Percentiles rank a stretch among this genome's conserved stretches.
phyloP scores from a whole-genome alignment of 352 stramenopile genomes.

The Phytopythium delawarense region DNA sequence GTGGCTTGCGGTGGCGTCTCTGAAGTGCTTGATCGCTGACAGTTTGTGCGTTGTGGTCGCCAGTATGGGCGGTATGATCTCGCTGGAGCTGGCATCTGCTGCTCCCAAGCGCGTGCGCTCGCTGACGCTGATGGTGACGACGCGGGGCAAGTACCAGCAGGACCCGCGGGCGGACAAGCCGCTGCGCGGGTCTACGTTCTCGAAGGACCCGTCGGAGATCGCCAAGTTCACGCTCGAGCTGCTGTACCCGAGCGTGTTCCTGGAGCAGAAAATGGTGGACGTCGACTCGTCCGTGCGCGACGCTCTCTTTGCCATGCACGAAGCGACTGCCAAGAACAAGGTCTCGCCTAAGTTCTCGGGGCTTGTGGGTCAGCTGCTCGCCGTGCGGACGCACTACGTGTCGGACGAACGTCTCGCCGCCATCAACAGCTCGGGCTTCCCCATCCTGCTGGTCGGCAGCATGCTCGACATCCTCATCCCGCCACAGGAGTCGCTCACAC shows the following conservation, averaged over 20 bases:
- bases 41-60: no score
- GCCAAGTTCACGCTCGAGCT: conserved; percentile 32
- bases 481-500: conserved; percentile 25
- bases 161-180: conserved; percentile 27
- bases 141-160: conserved; percentile 37
- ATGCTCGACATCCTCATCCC: conserved; percentile 48
- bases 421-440: conserved; percentile 38
- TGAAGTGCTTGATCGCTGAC: no score
- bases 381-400: conserved; percentile 41
- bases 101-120: conserved; percentile 43
- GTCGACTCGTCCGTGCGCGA: conserved; percentile 21
- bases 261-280: conserved; percentile 29
- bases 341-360: conserved; percentile 17
- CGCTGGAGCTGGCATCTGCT: conserved; percentile 39
- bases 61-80: conserved; percentile 59
- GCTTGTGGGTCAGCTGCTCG: conserved; percentile 29
- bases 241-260: conserved; percentile 31
- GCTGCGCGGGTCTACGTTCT: conserved; percentile 34
- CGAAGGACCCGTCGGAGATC: conserved; percentile 27
- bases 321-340: conserved; percentile 20
- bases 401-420: conserved; percentile 37
- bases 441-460: conserved; percentile 44
- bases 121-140: conserved; percentile 49
- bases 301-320: conserved; percentile 24
- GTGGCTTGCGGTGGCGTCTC: no score